These are phyloP conservation scores for Turnera subulata DNA, from an alignment of 345 rosid species.

Conservation along the genomic window DNA sequence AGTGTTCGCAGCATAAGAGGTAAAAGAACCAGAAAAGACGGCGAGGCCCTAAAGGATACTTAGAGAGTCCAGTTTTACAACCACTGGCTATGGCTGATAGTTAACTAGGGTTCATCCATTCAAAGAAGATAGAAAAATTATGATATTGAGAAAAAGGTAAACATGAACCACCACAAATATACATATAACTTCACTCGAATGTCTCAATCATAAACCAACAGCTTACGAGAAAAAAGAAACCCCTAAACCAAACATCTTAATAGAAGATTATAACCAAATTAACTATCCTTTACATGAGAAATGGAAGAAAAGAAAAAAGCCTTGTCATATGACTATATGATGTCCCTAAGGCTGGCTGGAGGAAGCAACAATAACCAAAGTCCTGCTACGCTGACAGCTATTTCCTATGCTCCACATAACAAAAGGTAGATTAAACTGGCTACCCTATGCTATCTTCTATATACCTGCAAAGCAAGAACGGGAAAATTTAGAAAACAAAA, in stretches of 20 bases:
- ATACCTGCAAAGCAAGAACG: slow-evolving; percentile 27
- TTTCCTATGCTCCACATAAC: slow-evolving; percentile 16
- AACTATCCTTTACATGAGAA: slow-evolving; percentile 15
- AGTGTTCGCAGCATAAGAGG: too few species aligned
- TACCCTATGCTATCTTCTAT: slow-evolving; percentile 6
- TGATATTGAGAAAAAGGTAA: too few species aligned
- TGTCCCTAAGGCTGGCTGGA: too few species aligned
- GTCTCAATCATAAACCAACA: not conserved
- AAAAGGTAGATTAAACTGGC: too few species aligned
- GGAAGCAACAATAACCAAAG: slow-evolving; percentile 10
- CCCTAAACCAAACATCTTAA: not conserved
- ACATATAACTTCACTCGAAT: not conserved
- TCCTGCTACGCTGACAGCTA: slow-evolving; percentile 13
- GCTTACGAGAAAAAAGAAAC: not conserved
- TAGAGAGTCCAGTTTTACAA: too few species aligned
- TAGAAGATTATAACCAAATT: not conserved
- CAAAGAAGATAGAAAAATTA: too few species aligned
- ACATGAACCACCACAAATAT: too few species aligned
- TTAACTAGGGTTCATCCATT: too few species aligned
- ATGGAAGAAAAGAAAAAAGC: not conserved
- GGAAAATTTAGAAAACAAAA: not conserved
- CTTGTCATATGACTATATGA: not conserved
- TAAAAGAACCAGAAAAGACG: too few species aligned
- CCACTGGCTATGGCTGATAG: too few species aligned
- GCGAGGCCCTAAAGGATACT: too few species aligned